Evolutionary conservation across 2,329 filamentous ascomycete species (phyloP).

Genomic region (Alternaria metachromatica): DNA sequence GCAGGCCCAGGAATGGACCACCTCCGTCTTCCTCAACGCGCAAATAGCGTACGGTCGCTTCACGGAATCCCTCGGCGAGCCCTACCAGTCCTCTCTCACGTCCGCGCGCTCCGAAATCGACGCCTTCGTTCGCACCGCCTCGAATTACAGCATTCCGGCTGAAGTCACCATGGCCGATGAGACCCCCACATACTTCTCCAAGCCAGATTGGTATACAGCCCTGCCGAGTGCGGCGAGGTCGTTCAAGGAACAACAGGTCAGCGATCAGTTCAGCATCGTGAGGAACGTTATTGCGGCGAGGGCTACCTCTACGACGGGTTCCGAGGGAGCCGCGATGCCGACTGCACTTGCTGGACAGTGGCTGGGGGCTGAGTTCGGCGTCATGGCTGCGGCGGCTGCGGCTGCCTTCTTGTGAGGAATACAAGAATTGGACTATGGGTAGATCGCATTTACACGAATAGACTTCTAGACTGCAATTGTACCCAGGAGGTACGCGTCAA

Average conservation of each 20-base stretch:
- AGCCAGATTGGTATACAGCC: slow-evolving; percentile 39
- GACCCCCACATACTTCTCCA: slow-evolving; percentile 30
- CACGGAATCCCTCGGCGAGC: slow-evolving; percentile 26
- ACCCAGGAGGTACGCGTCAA: neutral
- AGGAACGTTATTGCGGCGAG: slow-evolving; percentile 27
- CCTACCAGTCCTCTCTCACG: slow-evolving; percentile 34
- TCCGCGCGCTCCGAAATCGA: slow-evolving; percentile 37
- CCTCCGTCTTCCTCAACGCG: slow-evolving; percentile 36
- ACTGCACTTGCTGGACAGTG: slow-evolving; percentile 26
- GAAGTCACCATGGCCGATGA: slow-evolving; percentile 30
- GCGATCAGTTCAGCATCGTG: slow-evolving; percentile 40
- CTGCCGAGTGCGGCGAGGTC: slow-evolving; percentile 32
- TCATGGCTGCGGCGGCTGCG: slow-evolving; percentile 37
- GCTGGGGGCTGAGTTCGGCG: slow-evolving; percentile 31
- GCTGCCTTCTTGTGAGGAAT: slow-evolving; percentile 33
- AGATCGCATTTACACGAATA: neutral
- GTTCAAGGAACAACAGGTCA: slow-evolving; percentile 43
- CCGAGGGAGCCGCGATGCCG: slow-evolving; percentile 26
- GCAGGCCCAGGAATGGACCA: slow-evolving; percentile 37
- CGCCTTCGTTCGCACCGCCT: slow-evolving; percentile 29
- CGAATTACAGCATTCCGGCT: slow-evolving; percentile 36
- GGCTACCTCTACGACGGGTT: slow-evolving; percentile 21
- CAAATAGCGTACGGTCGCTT: slow-evolving; percentile 29
- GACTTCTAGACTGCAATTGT: neutral
- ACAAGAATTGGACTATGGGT: neutral